Percentiles rank a stretch among this genome's conserved stretches.
phyloP scores from a whole-genome alignment of 2,329 filamentous ascomycete species.

The Phialocephala sp. region DNA sequence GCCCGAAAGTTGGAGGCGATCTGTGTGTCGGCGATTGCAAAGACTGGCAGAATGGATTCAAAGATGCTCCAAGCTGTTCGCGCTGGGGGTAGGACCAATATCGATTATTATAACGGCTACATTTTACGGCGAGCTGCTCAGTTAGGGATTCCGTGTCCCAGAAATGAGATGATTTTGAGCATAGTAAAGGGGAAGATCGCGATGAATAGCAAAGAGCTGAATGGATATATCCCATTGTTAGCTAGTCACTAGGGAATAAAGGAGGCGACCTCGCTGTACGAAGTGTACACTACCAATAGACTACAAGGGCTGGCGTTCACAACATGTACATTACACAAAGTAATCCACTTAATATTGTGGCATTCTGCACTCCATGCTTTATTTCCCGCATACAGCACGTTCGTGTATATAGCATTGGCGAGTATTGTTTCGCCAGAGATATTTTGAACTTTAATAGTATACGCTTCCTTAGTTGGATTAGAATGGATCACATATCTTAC shows the following conservation, averaged over 20 bases:
- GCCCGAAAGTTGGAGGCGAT: slow-evolving; percentile 66
- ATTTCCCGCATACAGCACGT: neutral
- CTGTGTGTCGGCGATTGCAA: slow-evolving; percentile 58
- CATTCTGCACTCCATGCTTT: neutral
- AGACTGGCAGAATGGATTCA: slow-evolving; percentile 58
- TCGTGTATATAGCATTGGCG: neutral
- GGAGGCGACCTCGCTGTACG: slow-evolving; percentile 3
- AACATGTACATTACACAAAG: neutral
- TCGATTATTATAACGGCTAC: slow-evolving; percentile 89
- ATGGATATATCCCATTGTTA: slow-evolving; percentile 40
- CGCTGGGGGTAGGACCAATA: slow-evolving; percentile 69
- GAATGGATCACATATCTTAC: neutral
- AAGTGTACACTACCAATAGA: slow-evolving; percentile 8
- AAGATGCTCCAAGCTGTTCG: slow-evolving; percentile 70
- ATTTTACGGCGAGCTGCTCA: slow-evolving; percentile 76
- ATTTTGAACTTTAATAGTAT: too few relatives aligned
- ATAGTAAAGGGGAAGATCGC: slow-evolving; percentile 73
- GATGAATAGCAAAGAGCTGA: slow-evolving; percentile 35
- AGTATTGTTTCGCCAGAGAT: neutral
- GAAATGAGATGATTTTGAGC: slow-evolving; percentile 75
- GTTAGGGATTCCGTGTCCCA: slow-evolving; percentile 71
- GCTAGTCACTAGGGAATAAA: slow-evolving; percentile 1
- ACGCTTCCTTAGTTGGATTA: neutral
- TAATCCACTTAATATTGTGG: neutral
- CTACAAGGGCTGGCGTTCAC: neutral